Evolutionary conservation across 1,284 basidiomycete species (phyloP).

Genomic region (Malassezia globosa): DNA sequence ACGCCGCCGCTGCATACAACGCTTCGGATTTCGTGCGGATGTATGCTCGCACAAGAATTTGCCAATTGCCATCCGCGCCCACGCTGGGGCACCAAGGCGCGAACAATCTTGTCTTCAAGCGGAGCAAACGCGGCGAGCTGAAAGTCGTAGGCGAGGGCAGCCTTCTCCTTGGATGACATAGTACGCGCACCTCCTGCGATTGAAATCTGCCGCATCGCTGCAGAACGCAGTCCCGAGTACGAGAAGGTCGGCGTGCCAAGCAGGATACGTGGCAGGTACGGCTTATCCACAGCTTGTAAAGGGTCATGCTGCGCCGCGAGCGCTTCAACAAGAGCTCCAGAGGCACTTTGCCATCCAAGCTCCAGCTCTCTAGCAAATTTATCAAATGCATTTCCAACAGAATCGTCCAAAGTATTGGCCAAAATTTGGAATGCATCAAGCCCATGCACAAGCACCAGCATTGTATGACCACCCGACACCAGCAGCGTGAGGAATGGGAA

Average conservation of each 20-base stretch:
- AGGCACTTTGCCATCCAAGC: constrained; percentile 33
- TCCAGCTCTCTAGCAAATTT: constrained; percentile 34
- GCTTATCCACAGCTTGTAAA: neutral
- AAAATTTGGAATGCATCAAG: constrained; percentile 27
- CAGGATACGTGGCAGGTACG: constrained; percentile 23
- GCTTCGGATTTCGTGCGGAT: constrained; percentile 17
- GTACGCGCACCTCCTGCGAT: neutral
- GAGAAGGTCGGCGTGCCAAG: constrained; percentile 30
- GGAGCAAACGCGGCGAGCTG: constrained; percentile 36
- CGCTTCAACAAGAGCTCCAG: constrained; percentile 35
- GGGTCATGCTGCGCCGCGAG: constrained; percentile 11
- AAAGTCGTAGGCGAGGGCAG: constrained; percentile 24
- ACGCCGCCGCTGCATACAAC: constrained; percentile 43
- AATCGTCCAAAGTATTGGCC: constrained; percentile 36
- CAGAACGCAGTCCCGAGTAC: constrained; percentile 35
- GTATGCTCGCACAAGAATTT: constrained; percentile 1
- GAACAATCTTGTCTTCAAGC: constrained; percentile 34
- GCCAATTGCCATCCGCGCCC: constrained; percentile 16
- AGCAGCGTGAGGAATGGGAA: constrained; percentile 42
- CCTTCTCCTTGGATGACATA: constrained; percentile 1
- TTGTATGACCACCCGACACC: constrained; percentile 43
- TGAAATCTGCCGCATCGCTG: constrained; percentile 21
- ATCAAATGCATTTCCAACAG: constrained; percentile 43
- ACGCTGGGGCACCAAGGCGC: constrained; percentile 4
- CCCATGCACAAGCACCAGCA: constrained; percentile 31